phyloP scores from a whole-genome alignment of 495 filamentous ascomycete genomes.

The Astrothelium macrocarpum region DNA sequence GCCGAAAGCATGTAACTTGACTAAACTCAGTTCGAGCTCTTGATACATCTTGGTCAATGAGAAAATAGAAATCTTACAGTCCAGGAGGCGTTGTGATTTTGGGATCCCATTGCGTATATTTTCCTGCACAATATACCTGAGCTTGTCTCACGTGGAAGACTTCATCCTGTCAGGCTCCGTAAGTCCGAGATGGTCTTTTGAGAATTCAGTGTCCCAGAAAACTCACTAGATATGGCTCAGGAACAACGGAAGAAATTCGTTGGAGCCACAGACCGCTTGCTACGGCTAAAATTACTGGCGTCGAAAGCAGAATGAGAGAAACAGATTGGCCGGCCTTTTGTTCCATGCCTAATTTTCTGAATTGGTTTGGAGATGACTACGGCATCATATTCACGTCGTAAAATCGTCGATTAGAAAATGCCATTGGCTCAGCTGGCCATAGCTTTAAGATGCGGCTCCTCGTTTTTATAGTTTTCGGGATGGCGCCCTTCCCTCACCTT shows the following conservation, averaged over 20 bases:
- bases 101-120: slow-evolving; percentile 76
- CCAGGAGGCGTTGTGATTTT: slow-evolving; percentile 96
- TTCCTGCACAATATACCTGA: slow-evolving; percentile 68
- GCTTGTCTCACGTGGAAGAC: slow-evolving; percentile 93
- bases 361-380: no score
- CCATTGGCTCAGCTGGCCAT: no score
- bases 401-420: no score
- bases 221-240: slow-evolving; percentile 73
- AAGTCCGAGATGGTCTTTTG: slow-evolving; percentile 6
- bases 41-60: no score
- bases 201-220: background rate
- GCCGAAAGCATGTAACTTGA: slow-evolving; percentile 1
- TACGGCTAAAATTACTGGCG: background rate
- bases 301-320: background rate
- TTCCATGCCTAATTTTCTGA: no score
- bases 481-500: no score
- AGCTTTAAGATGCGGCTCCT: no score
- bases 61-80: no score
- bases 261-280: slow-evolving; percentile 18
- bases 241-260: slow-evolving; percentile 37
- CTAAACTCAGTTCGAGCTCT: background rate
- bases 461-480: no score
- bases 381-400: no score
- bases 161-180: slow-evolving; percentile 57
- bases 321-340: background rate